phyloP scores from a whole-genome alignment of 805 yeast species.

The Pichia cabralensis region DNA sequence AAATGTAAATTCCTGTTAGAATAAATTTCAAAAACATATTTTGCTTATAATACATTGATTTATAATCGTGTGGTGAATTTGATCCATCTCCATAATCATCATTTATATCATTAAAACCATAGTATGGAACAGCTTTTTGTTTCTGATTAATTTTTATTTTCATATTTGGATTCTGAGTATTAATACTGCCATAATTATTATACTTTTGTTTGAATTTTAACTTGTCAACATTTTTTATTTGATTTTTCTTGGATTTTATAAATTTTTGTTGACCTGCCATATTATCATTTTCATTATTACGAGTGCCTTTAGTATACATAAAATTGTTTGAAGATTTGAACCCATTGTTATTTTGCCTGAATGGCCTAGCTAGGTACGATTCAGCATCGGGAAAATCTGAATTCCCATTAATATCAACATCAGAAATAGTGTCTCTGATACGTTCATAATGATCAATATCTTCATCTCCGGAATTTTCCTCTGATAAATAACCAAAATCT shows the following conservation, averaged over 20 bases:
- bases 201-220: too few relatives aligned
- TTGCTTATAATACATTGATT: conserved; percentile 20
- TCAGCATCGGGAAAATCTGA: conserved; percentile 17
- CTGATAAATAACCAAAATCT: too few relatives aligned
- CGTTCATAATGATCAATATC: conserved; percentile 2
- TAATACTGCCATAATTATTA: conserved; percentile 2
- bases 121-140: too few relatives aligned
- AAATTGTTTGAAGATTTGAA: too few relatives aligned
- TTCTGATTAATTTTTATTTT: too few relatives aligned
- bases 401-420: conserved; percentile 5
- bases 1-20: conserved; percentile 10
- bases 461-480: too few relatives aligned
- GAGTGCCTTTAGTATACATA: too few relatives aligned
- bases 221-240: too few relatives aligned
- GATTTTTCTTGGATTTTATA: background rate
- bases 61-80: conserved; percentile 27
- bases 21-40: conserved; percentile 14
- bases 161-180: too few relatives aligned
- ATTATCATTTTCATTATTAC: too few relatives aligned
- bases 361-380: conserved; percentile 15
- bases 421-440: too few relatives aligned
- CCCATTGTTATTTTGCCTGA: too few relatives aligned
- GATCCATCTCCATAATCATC: background rate
- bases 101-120: conserved; percentile 9
- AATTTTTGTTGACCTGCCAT: background rate